Base-by-base conservation (phyloP, 768 basidiomycete genomes). In the Lactarius sanguifluus region DNA sequence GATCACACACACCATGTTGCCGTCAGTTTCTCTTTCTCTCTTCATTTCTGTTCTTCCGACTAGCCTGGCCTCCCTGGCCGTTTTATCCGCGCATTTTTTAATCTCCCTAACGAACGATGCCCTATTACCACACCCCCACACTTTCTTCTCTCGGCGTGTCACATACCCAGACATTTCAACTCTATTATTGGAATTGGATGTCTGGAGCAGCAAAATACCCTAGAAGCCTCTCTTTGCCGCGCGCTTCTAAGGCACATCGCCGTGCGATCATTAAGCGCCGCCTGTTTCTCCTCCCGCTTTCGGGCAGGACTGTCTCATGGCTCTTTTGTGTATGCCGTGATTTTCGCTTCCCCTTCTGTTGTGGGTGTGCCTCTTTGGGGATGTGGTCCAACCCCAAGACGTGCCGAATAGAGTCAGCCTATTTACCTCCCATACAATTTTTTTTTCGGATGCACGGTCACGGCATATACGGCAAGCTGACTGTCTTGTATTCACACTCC, bases 1-100 rank as follows among this genome's bases (percentile, higher is more conserved):
- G 88, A 90, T 73, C 83, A 84, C 15, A 79, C 92, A 57, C 81
- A 80, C 61, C 85, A 91, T 68, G 85, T 94, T 67, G 87, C 91
- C 5, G 85, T 83, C 32, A 71, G 70, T 71, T 20, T 38, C 30
- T 15, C 41, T n/a, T 61, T 38, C 45, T 23, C n/a, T 45, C 16
- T 30, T 43, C 54, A 34, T 20, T 28, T 58, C 15, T 41, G 2
- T 45, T 36, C 52, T 41, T 25, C 16, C 45, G 9, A 30, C 25
- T 5, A 3, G 40, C 23, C 16, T 18, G n/a, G 47, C 57, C 45
- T 5, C 23, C 57, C 23, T n/a, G 34, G 38, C 45, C 57, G 12
- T 25, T 40, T 66, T 62, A 52, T 25, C 20, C 50, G 16, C 52
- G 43, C 18, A 38, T 20, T 5, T 16, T 36, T 50, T n/a, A 61